Evolutionary conservation across 1,284 basidiomycete genomes (phyloP).

Genomic region (Naganishia cerealis): DNA sequence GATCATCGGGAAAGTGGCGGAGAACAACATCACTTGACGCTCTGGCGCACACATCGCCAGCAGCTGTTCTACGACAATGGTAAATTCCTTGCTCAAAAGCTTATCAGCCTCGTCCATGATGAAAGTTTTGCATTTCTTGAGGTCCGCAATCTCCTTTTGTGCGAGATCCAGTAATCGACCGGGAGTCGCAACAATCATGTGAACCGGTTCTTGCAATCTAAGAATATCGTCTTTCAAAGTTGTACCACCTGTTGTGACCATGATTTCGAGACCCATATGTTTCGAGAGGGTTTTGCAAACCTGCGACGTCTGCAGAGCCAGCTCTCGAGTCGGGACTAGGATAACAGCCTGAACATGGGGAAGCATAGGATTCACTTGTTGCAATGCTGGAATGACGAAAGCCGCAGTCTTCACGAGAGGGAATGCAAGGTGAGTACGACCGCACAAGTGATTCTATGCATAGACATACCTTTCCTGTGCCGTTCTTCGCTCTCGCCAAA

Average conservation of each 20-base stretch:
- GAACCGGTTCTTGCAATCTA: constrained; percentile 83
- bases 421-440: constrained; percentile 7
- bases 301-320: constrained; percentile 93
- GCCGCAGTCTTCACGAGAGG: constrained; percentile 76
- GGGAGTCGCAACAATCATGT: constrained; percentile 95
- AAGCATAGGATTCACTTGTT: constrained; percentile 82
- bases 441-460: constrained; percentile 2
- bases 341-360: constrained; percentile 92
- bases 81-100: constrained; percentile 93
- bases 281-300: constrained; percentile 97
- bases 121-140: constrained; percentile 91
- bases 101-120: constrained; percentile 99
- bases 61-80: constrained; percentile 96
- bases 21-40: constrained; percentile 98
- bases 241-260: constrained; percentile 98
- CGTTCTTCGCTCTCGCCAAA: constrained; percentile 67
- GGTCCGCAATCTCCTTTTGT: constrained; percentile 88
- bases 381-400: constrained; percentile 94
- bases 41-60: constrained; percentile 79
- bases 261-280: constrained; percentile 91
- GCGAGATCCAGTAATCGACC: constrained; percentile 93
- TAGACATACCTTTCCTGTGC: constrained; percentile 50
- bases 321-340: constrained; percentile 90
- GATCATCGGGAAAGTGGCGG: constrained; percentile 97
- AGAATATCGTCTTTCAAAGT: constrained; percentile 97